Conservation (phyloP, 208 protist genomes). For the Crithidia sp. region DNA sequence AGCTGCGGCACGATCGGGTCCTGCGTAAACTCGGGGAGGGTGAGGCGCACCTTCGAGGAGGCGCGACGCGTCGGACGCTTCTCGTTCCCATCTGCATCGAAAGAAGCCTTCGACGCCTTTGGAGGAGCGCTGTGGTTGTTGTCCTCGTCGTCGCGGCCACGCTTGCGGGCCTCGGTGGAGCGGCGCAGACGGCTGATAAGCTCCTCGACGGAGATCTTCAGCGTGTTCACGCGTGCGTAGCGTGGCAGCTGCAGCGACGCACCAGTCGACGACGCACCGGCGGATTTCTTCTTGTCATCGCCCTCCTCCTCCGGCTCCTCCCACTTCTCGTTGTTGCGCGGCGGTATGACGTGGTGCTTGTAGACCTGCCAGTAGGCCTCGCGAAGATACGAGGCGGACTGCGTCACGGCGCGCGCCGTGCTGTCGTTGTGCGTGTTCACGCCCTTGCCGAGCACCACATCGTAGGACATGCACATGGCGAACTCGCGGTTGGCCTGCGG, state of each 20-base stretch:
- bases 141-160: constrained; percentile 8
- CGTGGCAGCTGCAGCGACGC: constrained; percentile 57
- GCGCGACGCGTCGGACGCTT: constrained; percentile 17
- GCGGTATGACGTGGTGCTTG: constrained; percentile 82
- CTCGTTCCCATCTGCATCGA: not conserved
- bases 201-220: constrained; percentile 77
- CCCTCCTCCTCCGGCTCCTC: constrained; percentile 31
- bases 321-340: constrained; percentile 50
- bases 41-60: constrained; percentile 15
- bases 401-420: constrained; percentile 74
- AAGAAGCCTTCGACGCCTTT: too few relatives aligned
- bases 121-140: not conserved
- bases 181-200: constrained; percentile 67
- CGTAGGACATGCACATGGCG: constrained; percentile 88
- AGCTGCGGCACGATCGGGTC: constrained; percentile 79
- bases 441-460: constrained; percentile 86
- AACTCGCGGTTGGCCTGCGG: constrained; percentile 70
- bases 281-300: constrained; percentile 11
- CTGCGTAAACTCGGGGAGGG: constrained; percentile 65
- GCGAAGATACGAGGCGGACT: constrained; percentile 74
- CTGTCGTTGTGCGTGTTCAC: constrained; percentile 86
- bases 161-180: constrained; percentile 38
- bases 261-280: not conserved
- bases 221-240: constrained; percentile 90
- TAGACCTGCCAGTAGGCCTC: constrained; percentile 81